Evolutionary conservation across 345 rosid genomes (phyloP), one percentile per base, ranked within the genome.

Genomic region (Streptanthus diversifolius): DNA sequence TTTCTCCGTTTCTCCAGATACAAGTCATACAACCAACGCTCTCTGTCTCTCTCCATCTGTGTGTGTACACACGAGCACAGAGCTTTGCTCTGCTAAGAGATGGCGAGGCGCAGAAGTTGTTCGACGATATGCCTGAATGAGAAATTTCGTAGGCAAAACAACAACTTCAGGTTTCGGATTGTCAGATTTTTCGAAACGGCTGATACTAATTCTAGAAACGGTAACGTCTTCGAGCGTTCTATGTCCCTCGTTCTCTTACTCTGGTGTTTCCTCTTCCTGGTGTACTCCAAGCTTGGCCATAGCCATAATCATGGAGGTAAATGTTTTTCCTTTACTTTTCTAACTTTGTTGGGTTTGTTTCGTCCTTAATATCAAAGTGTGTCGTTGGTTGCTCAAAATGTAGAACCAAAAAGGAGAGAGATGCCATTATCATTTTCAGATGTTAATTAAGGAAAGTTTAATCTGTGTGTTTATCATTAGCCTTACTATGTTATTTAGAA

Each of bases 241-340:
- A 53, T 85, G 74, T 78, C 89, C 13, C 61, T 90, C 64, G 79
- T 87, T 40, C 62, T 90, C 76, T 72, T 85, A 0, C 86, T 85
- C 9, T 90, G 92, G 92, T 86, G 82, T 66, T 81, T 85, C 71
- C 80, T 89, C 72, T 84, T 88, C 79, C 81, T 87, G 37, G 75
- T 86, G 56, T 82, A 82, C 77, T 77, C 85, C 52, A 68, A 82
- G 58, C 89, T 89, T 52, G 95, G 90, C 71, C 88, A 69, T 51
- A 63, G 90, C 89, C 90, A 85, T 52, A 78, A 83, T 11, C 79
- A 80, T 60, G 83, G 80, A 83, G 95, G 95, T 89, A 70, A 56
- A 52, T 33, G 10, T 43, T 17, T 18, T n/a, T 14, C 24, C 43
- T 32, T 32, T 45, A 56, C 32, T 33, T 9, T 40, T 40, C 17